phyloP scores from a whole-genome alignment of 805 yeast species.

The Saccharomyces mikatae region DNA sequence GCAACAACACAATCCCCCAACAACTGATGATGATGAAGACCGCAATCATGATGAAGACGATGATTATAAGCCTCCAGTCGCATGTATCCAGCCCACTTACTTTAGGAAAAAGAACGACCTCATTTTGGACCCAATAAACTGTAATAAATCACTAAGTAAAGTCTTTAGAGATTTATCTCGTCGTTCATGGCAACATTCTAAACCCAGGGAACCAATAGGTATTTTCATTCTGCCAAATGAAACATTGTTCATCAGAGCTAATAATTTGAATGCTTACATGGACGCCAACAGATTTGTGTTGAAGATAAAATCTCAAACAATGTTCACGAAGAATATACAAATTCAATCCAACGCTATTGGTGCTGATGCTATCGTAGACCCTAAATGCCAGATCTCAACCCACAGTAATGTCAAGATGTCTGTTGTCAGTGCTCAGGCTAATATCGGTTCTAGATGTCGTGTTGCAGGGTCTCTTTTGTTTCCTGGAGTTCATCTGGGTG shows the following conservation, averaged over 20 bases:
- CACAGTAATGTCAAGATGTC: conserved; percentile 80
- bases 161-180: conserved; percentile 82
- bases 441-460: conserved; percentile 78
- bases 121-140: conserved; percentile 22
- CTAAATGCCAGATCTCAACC: conserved; percentile 61
- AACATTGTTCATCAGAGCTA: conserved; percentile 59
- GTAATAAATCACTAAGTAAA: conserved; percentile 48
- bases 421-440: conserved; percentile 66
- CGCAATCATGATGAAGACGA: conserved; percentile 9
- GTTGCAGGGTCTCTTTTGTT: conserved; percentile 78
- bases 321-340: conserved; percentile 20
- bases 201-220: conserved; percentile 51
- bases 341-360: conserved; percentile 62
- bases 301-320: conserved; percentile 49
- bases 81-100: conserved; percentile 21
- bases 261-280: conserved; percentile 71
- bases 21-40: conserved; percentile 11
- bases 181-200: conserved; percentile 80
- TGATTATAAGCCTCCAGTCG: conserved; percentile 5
- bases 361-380: conserved; percentile 75
- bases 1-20: neutral
- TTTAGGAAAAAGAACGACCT: conserved; percentile 26
- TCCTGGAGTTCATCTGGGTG: conserved; percentile 64
- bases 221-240: conserved; percentile 63
- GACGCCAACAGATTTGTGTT: conserved; percentile 81